Percentiles rank a stretch among this genome's conserved stretches.
Conservation (phyloP, 306 rosid genomes). For the Dryas drummondii region DNA sequence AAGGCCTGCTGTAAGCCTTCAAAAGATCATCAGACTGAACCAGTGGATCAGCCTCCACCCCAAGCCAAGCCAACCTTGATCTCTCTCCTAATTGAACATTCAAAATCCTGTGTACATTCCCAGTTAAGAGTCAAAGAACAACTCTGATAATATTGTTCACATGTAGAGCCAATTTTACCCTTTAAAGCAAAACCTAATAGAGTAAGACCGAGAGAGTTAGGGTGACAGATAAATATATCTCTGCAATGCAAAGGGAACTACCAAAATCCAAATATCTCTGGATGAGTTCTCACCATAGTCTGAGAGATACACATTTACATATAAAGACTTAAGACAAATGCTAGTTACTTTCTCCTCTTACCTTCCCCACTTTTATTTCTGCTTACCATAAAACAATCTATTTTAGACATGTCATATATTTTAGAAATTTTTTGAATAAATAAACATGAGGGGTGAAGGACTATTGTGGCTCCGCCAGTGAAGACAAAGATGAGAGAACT, state of each 20-base stretch:
- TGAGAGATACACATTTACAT: background rate
- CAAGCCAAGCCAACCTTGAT: slow-evolving; percentile 93
- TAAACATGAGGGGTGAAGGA: background rate
- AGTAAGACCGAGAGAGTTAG: background rate
- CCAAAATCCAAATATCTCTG: background rate
- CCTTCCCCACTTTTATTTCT: no score
- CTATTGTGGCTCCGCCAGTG: background rate
- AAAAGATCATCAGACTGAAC: slow-evolving; percentile 71
- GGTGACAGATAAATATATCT: background rate
- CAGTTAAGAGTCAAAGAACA: slow-evolving; percentile 14
- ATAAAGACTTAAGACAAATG: background rate
- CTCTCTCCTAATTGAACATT: slow-evolving; percentile 89
- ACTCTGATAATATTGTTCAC: background rate
- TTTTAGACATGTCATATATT: no score
- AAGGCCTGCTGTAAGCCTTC: slow-evolving; percentile 79
- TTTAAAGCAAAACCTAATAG: background rate
- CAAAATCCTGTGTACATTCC: slow-evolving; percentile 57
- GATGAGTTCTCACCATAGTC: background rate
- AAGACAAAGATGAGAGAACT: background rate
- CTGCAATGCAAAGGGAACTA: background rate
- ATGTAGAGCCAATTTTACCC: background rate
- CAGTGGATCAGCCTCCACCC: slow-evolving; percentile 92
- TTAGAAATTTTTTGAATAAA: no score
- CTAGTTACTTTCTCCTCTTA: background rate
- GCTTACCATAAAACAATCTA: no score